Percentiles rank a stretch among this genome's conserved stretches.
Conservation (phyloP, 345 rosid species). For the Limnanthes douglasii region DNA sequence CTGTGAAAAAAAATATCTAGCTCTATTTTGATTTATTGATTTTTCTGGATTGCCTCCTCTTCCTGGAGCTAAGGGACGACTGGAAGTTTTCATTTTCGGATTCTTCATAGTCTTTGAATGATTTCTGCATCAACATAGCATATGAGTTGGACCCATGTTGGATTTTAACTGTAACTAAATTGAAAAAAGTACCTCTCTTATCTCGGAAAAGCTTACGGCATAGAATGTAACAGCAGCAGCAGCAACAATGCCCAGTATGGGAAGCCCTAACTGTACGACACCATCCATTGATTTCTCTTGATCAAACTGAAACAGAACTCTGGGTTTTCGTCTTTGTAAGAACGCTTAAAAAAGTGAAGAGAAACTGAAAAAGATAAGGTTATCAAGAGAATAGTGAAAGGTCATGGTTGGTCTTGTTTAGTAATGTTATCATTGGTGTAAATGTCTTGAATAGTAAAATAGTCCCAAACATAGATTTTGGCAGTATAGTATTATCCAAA, state of each 20-base stretch:
- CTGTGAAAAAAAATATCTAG: too few species aligned
- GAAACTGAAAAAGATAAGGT: too few species aligned
- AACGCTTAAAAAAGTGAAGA: too few species aligned
- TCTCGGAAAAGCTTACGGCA: slow-evolving; percentile 49
- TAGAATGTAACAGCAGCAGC: slow-evolving; percentile 57
- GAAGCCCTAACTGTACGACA: slow-evolving; percentile 38
- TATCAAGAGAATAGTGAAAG: too few species aligned
- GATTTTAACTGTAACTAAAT: background rate
- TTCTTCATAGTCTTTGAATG: slow-evolving; percentile 37
- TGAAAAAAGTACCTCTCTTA: slow-evolving; percentile 34
- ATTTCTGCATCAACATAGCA: slow-evolving; percentile 20
- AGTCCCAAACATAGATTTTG: too few species aligned
- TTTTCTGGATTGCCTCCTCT: slow-evolving; percentile 35
- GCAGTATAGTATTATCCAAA: too few species aligned
- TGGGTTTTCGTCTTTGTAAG: too few species aligned
- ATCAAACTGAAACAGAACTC: too few species aligned
- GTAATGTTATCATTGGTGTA: too few species aligned
- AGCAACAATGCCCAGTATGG: slow-evolving; percentile 46
- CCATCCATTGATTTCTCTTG: slow-evolving; percentile 32
- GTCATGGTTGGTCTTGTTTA: too few species aligned
- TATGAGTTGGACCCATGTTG: background rate
- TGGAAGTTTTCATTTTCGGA: slow-evolving; percentile 24
- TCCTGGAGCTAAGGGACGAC: slow-evolving; percentile 35
- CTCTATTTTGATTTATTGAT: too few species aligned
- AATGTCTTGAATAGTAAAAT: too few species aligned